Base-by-base conservation (phyloP, 768 basidiomycete species). In the Pluteus cervinus region DNA sequence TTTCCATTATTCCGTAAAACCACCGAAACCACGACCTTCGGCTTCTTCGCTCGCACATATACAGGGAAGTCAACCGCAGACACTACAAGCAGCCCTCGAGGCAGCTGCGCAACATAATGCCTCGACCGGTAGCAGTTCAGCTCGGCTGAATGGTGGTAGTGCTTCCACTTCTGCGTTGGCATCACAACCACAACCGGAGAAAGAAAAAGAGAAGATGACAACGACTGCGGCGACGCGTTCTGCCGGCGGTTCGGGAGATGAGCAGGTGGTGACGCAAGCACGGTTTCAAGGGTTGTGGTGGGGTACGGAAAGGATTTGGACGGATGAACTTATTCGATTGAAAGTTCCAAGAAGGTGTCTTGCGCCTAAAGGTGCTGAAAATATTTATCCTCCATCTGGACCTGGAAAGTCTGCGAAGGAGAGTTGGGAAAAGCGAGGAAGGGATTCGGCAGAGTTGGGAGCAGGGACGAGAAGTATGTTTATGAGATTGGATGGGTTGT, bases 261-360 rank as follows among this genome's bases (percentile, higher is more conserved):
- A 10, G 36, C 41, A 7, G 14, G 40, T n/a, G 16, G 31, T 49
- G 8, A 61, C 58, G 0, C 81, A 85, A 50, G 70, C 60, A 33
- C 66, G 77, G 28, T 88, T 77, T 52, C 85, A 89, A 51, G 86
- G 86, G 2, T 52, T 92, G 6, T 94, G 88, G 88, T 86, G 85
- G 82, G 91, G 91, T 6, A 76, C 81, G 1, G 90, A 92, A 51
- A 73, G 86, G 21, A 86, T 92, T 37, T 94, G 90, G 89, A 65
- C 72, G 4, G 86, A 84, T 41, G 90, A 94, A 44, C 72, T 92
- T 39, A 74, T 92, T 24, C 75, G 90, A 16, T 65, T 94, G 33
- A 86, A 86, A 49, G 57, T 83, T 17, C 71, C 79, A 1, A 72
- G 86, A 25, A 62, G 68, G 23, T 75, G 76, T 43, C 66, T 88